These are phyloP conservation scores for Primulina huaijiensis DNA, from an alignment of 257 asterid species.

Conservation along the genomic window DNA sequence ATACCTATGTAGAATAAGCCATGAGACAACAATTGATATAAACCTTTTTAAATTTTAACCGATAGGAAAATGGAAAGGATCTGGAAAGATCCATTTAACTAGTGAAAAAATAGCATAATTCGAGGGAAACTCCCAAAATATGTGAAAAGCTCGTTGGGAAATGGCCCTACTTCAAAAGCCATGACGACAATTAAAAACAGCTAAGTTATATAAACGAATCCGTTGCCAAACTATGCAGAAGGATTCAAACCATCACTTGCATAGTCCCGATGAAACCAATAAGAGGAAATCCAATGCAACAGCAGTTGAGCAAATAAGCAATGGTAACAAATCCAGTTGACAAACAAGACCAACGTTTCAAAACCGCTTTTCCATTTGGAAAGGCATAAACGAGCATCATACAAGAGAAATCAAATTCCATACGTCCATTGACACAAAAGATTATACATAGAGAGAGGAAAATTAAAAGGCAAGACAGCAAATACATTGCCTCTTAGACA, in stretches of 20 bases:
- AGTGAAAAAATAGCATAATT: neutral
- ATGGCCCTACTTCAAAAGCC: neutral
- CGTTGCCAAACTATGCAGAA: neutral
- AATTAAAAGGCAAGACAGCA: constrained; percentile 31
- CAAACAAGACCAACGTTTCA: neutral
- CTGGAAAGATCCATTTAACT: neutral
- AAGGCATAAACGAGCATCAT: neutral
- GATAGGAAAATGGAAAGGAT: no score
- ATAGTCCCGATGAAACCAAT: neutral
- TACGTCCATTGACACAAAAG: constrained; percentile 6
- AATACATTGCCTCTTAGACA: constrained; percentile 30
- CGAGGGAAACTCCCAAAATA: neutral
- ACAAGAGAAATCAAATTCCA: constrained; percentile 8
- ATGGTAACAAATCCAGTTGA: neutral
- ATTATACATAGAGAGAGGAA: constrained; percentile 12
- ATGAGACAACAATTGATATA: no score
- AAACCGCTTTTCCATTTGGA: neutral
- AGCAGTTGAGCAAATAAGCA: neutral
- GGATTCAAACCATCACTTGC: neutral
- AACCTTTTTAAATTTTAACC: no score
- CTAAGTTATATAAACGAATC: no score
- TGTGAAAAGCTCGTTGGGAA: neutral
- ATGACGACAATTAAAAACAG: no score
- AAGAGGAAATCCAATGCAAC: neutral
- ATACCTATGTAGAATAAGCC: no score